Evolutionary conservation across 2,329 filamentous ascomycete genomes (phyloP).

Genomic region (Bipolaris gigantea): DNA sequence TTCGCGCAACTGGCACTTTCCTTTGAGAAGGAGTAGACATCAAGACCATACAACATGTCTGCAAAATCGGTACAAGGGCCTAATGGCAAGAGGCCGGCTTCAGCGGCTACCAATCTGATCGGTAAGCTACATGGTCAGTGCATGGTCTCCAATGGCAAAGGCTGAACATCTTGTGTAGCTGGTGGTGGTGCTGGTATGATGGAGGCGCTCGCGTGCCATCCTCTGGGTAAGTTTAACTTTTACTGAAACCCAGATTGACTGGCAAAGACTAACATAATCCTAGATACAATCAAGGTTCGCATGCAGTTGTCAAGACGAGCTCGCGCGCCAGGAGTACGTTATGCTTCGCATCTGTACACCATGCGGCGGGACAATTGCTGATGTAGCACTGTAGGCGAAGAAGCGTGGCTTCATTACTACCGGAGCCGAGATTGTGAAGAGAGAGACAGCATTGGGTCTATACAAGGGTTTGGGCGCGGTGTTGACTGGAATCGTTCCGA

Average conservation of each 20-base stretch:
- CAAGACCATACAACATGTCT: conserved; percentile 53
- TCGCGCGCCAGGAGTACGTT: conserved; percentile 71
- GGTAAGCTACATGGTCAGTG: conserved; percentile 58
- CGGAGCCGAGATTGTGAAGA: conserved; percentile 80
- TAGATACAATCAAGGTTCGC: conserved; percentile 96
- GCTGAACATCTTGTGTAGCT: conserved; percentile 58
- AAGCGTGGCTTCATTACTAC: conserved; percentile 86
- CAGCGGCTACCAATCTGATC: conserved; percentile 86
- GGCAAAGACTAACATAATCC: conserved; percentile 19
- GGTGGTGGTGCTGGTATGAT: conserved; percentile 98
- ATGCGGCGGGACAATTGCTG: conserved; percentile 5
- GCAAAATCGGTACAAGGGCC: conserved; percentile 60
- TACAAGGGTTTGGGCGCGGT: conserved; percentile 99
- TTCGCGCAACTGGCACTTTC: neutral
- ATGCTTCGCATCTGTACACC: neutral
- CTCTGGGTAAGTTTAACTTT: conserved; percentile 65
- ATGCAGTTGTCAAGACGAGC: conserved; percentile 96
- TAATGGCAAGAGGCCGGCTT: conserved; percentile 74
- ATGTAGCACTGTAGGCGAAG: conserved; percentile 55
- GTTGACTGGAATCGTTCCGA: conserved; percentile 92
- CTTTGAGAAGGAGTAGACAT: neutral
- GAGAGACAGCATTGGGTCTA: conserved; percentile 87
- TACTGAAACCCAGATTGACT: neutral
- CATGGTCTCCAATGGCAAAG: neutral
- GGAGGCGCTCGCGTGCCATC: conserved; percentile 96